Evolutionary conservation across 2,329 filamentous ascomycete species (phyloP).

Genomic region (Aspergillus sp.): DNA sequence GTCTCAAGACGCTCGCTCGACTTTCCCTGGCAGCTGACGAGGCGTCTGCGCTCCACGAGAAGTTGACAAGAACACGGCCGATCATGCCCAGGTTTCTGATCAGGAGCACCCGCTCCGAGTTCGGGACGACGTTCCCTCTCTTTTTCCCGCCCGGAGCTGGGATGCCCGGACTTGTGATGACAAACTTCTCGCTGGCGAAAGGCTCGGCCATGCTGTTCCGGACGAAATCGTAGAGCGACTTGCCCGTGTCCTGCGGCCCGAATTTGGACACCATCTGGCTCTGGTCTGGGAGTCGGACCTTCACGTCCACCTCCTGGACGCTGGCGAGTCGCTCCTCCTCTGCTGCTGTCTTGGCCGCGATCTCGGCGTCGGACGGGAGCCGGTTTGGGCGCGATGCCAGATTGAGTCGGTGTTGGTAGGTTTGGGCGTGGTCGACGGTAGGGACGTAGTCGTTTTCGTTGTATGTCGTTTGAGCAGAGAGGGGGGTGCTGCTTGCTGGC

Average conservation of each 20-base stretch:
- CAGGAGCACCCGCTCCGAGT: constrained; percentile 43
- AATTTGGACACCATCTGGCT: constrained; percentile 67
- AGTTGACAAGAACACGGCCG: constrained; percentile 63
- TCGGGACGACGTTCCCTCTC: constrained; percentile 25
- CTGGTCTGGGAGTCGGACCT: constrained; percentile 81
- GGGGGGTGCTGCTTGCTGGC: constrained; percentile 62
- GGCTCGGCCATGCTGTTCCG: constrained; percentile 56
- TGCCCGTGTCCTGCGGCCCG: constrained; percentile 57
- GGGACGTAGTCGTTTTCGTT: constrained; percentile 72
- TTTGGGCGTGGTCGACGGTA: constrained; percentile 73
- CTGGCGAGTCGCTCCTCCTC: constrained; percentile 57
- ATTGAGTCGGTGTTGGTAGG: constrained; percentile 68
- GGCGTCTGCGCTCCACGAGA: constrained; percentile 62
- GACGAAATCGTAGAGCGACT: constrained; percentile 65
- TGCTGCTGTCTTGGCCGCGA: constrained; percentile 59
- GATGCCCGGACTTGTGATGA: constrained; percentile 43
- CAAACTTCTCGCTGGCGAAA: constrained; percentile 55
- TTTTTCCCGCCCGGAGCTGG: constrained; percentile 9
- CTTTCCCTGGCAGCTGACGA: constrained; percentile 45
- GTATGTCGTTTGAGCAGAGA: constrained; percentile 58
- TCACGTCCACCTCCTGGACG: constrained; percentile 61
- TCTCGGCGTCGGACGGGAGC: constrained; percentile 71
- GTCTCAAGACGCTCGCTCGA: constrained; percentile 49
- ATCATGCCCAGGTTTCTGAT: constrained; percentile 64
- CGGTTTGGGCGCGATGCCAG: constrained; percentile 66